These are phyloP conservation scores for Gossypium thurberi DNA, from an alignment of 345 rosid species.

Conservation along the genomic window DNA sequence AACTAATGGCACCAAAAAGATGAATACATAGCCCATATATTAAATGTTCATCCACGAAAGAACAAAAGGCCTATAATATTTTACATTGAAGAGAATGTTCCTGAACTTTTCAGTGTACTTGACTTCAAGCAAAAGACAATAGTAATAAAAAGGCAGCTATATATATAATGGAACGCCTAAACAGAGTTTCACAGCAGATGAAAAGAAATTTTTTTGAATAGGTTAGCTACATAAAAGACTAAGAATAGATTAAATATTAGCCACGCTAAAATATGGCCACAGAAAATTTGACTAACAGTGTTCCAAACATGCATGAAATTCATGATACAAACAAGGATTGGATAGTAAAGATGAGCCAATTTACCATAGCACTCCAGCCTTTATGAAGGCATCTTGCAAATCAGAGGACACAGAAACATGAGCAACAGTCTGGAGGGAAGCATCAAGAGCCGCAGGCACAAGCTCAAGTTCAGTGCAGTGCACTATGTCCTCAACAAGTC, in stretches of 20 bases:
- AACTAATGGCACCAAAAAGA: not conserved
- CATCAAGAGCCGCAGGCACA: conserved; percentile 83
- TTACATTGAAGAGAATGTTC: not conserved
- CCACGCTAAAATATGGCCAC: not conserved
- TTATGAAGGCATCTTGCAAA: conserved; percentile 76
- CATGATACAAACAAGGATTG: not conserved
- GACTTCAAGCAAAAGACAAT: not conserved
- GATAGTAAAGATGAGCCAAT: conserved; percentile 10
- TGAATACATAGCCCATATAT: not conserved
- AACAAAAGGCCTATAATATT: not conserved
- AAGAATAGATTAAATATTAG: not conserved
- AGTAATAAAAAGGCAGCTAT: not conserved
- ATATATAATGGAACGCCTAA: not conserved
- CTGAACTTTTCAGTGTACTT: not conserved
- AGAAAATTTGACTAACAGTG: not conserved
- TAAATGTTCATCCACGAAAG: not conserved
- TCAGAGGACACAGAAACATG: conserved; percentile 71
- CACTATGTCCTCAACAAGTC: conserved; percentile 79
- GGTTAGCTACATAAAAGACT: too few relatives aligned
- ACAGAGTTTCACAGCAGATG: not conserved
- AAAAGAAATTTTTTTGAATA: not conserved
- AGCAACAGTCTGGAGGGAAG: conserved; percentile 85
- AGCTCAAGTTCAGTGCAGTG: conserved; percentile 96
- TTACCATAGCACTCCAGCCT: conserved; percentile 94
- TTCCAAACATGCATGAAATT: not conserved